phyloP scores from a whole-genome alignment of 805 yeast species.

The Candida tallmaniae region DNA sequence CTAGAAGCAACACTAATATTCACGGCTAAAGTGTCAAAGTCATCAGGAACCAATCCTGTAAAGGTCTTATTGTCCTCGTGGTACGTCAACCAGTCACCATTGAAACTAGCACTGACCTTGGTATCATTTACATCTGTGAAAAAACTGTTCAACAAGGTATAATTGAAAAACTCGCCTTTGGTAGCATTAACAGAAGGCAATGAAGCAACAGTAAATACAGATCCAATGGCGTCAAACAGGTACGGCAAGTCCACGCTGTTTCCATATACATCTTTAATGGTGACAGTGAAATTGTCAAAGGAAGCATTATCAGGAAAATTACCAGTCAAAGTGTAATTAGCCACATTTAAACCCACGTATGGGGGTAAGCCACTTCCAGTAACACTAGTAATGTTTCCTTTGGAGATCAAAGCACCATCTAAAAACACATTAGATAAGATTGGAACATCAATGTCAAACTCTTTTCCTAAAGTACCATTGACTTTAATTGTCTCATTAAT shows the following conservation, averaged over 20 bases:
- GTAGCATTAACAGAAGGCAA: slow-evolving; percentile 67
- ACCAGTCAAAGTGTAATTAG: slow-evolving; percentile 47
- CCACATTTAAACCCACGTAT: slow-evolving; percentile 47
- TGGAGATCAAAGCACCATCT: slow-evolving; percentile 51
- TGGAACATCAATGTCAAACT: slow-evolving; percentile 57
- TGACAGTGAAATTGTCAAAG: slow-evolving; percentile 47
- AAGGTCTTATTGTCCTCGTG: slow-evolving; percentile 59
- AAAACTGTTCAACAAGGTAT: slow-evolving; percentile 48
- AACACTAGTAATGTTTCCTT: slow-evolving; percentile 52
- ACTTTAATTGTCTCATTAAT: slow-evolving; percentile 51
- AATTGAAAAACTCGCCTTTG: slow-evolving; percentile 54
- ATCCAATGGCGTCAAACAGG: slow-evolving; percentile 48
- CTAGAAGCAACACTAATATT: slow-evolving; percentile 25
- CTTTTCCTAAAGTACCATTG: slow-evolving; percentile 63
- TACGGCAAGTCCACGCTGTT: slow-evolving; percentile 58
- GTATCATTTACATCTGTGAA: slow-evolving; percentile 55
- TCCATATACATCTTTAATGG: slow-evolving; percentile 54
- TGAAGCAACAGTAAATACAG: slow-evolving; percentile 51
- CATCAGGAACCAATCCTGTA: slow-evolving; percentile 54
- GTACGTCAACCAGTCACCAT: slow-evolving; percentile 61
- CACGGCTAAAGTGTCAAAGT: slow-evolving; percentile 21
- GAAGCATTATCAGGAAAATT: slow-evolving; percentile 46
- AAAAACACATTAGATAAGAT: slow-evolving; percentile 53
- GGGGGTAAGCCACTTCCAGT: slow-evolving; percentile 51
- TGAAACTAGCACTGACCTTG: slow-evolving; percentile 39